Percentiles rank a stretch among this genome's conserved stretches.
These are phyloP conservation scores for Rhipidocladum racemiflorum DNA, from an alignment of 176 grass and related monocot species.

Conservation along the genomic window DNA sequence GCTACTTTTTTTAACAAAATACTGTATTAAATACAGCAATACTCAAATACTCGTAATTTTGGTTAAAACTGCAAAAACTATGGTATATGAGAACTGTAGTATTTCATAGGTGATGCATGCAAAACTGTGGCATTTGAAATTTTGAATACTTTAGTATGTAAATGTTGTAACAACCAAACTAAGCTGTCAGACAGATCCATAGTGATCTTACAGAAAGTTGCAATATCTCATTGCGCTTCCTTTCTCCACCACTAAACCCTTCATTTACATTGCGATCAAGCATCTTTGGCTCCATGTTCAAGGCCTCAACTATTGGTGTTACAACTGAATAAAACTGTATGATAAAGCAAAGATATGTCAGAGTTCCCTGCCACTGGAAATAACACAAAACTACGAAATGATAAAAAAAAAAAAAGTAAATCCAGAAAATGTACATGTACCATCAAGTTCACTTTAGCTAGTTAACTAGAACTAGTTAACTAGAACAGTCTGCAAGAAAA, in stretches of 20 bases:
- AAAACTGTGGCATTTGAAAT: neutral
- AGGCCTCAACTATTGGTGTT: conserved; percentile 53
- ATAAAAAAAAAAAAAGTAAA: neutral
- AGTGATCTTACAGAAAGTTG: conserved; percentile 79
- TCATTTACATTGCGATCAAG: conserved; percentile 96
- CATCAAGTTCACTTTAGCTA: neutral
- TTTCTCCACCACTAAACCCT: conserved; percentile 97
- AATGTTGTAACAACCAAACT: conserved; percentile 1
- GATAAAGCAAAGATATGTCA: conserved; percentile 33
- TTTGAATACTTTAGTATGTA: neutral
- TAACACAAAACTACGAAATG: neutral
- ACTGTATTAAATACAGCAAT: neutral
- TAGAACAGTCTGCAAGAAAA: neutral
- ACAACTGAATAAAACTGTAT: conserved; percentile 72
- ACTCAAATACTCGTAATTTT: neutral
- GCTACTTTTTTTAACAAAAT: neutral
- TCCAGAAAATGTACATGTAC: neutral
- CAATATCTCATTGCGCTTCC: conserved; percentile 94
- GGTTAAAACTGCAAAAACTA: neutral
- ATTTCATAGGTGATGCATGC: neutral
- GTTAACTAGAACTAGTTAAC: neutral
- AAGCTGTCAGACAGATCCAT: neutral
- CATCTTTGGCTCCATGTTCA: conserved; percentile 82
- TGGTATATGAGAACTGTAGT: neutral
- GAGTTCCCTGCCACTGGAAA: conserved; percentile 2